Conservation (phyloP, 345 rosid species). For the sweet orange (Citrus sinensis) region DVS_A1.0 CM039164.1:4709501-4710000, state of each 20-base stretch:
- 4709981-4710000: neutral
- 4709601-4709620: neutral
- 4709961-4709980: neutral
- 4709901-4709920: neutral
- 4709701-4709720: conserved; percentile 1
- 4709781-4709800: neutral
- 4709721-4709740: neutral
- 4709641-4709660: neutral
- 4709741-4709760: neutral
- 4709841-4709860: neutral
- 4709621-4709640: neutral
- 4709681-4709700: neutral
- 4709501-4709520: neutral
- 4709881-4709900: neutral
- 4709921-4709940: neutral
- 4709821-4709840: neutral
- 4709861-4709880: neutral
- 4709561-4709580: neutral
- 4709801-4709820: neutral
- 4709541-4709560: neutral
- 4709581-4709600: neutral
- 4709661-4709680: neutral
- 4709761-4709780: neutral
- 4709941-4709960: neutral
- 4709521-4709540: neutral